Base-by-base conservation (phyloP, 2,329 filamentous ascomycete species). In the Alternaria triticina region DNA sequence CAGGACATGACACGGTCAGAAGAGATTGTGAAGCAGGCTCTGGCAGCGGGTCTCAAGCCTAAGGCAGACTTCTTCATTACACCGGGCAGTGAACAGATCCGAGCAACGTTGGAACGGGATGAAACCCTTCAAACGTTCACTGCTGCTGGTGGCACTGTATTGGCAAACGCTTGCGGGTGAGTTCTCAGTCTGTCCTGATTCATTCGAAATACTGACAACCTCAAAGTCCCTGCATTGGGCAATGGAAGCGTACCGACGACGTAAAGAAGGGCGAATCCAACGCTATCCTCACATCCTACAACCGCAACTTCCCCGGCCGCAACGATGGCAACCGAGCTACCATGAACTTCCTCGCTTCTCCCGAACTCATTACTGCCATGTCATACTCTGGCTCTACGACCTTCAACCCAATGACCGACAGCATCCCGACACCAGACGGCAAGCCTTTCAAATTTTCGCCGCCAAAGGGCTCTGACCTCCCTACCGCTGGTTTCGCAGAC, bases 341-440 rank as follows among this genome's bases (percentile, higher is more conserved):
- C 9, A 97, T 98, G 94, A 99, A 98, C 86, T 99, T 99, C 84
- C 88, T 99, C 56, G 95, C 96, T 10, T 97, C 94, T 0, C 96
- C 96, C 7, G 96, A 99, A 82, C 89, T 99, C 61, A 96, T 99
- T 66, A 98, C 96, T 5, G 96, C 96, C 54, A 95, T 99, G 90
- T 88, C 93, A 12, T 99, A 97, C 82, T 91, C 94, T 45, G 96
- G 96, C 57, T 89, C 88, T 57, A 98, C 95, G 22, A 96, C 92
- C 51, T 99, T 99, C 86, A 98, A 99, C 83, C 96, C 96, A 27
- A 88, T 97, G 81, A 97, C 92, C 12, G 96, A 99, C 81, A 86
- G 87, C 54, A 86, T 99, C 64, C 87, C 87, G 58, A 95, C 94
- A 2, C 89, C 94, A 3, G 90, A 90, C 54, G 96, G 96, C 67